Base-by-base conservation (phyloP, 768 basidiomycete genomes). In the Termitomyces bulborhizus region DNA sequence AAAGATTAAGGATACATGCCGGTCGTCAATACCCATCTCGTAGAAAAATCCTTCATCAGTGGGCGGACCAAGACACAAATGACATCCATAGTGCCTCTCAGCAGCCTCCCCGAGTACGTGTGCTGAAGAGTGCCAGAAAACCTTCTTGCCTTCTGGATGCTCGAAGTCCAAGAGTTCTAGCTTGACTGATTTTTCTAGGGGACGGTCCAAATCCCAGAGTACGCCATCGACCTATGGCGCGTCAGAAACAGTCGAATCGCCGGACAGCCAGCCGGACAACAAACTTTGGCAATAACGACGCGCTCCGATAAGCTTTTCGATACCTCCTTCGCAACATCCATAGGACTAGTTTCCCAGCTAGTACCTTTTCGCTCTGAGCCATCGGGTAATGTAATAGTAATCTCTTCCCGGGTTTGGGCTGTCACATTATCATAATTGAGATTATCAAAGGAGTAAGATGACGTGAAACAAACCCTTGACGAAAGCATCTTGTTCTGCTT, bases 111-210 rank as follows among this genome's bases (percentile, higher is more conserved):
- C 97, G 16, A 99, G 81, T 54, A 98, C 93, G 71, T 98, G 97
- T 0, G 97, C 97, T 26, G 95, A 98, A 16, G 97, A 98, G 69
- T 98, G 97, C 97, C 97, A 99, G 77, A 98, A 99, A 7, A 99
- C 97, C 63, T 87, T 88, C 71, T 98, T 94, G 85, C 92, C 93
- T 76, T 95, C 93, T 3, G 87, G 84, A 63, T 93, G 80, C 44
- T 98, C 94, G 65, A 98, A 99, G 70, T 96, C 91, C 46, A 98
- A 77, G 16, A 99, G 66, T 60, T 93, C 85, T 26, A 99, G 78
- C 59, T 82, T 84, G 66, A 84, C 86, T 0, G 88, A 84, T 42
- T 76, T 75, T 72, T 98, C 96, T n/a, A 99, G 78, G 0, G 97
- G 96, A 54, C 97, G 80, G 60, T 95, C 91, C 24, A 99, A 77